Conservation (phyloP, 306 rosid genomes). For the Quercus agrifolia region DNA sequence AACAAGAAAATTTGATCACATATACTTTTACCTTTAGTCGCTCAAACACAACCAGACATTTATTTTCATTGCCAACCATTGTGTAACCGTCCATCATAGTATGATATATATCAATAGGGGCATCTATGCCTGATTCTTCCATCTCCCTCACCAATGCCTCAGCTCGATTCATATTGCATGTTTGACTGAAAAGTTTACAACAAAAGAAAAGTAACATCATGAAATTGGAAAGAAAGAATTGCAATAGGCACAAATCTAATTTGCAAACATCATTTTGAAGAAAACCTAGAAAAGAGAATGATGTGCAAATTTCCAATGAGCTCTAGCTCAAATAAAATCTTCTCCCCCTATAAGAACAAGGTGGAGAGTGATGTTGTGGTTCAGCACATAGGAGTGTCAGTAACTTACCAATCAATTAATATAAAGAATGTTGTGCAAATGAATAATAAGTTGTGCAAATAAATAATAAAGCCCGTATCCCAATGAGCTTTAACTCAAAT, state of each 20-base stretch:
- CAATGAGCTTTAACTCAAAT: background rate
- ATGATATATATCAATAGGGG: slow-evolving; percentile 89
- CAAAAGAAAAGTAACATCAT: slow-evolving; percentile 5
- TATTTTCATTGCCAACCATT: slow-evolving; percentile 76
- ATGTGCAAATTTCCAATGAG: background rate
- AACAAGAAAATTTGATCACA: background rate
- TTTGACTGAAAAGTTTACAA: slow-evolving; percentile 52
- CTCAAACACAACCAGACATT: slow-evolving; percentile 85
- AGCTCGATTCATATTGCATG: slow-evolving; percentile 73
- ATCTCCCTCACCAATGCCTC: slow-evolving; percentile 92
- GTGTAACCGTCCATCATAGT: slow-evolving; percentile 99
- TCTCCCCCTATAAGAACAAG: background rate
- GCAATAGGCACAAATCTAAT: background rate
- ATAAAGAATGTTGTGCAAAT: background rate
- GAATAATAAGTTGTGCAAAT: background rate
- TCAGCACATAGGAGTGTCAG: background rate
- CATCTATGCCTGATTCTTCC: slow-evolving; percentile 99
- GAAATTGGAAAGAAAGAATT: slow-evolving; percentile 16
- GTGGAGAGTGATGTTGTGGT: background rate
- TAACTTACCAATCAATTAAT: background rate
- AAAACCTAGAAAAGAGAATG: background rate
- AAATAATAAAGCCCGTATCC: background rate
- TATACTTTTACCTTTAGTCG: slow-evolving; percentile 74
- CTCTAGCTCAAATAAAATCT: background rate
- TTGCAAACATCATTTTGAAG: background rate